Conservation (phyloP, 176 grass and related monocot genomes). For the Zea mays region Zm-B73-REFERENCE-NAM-5.0 NC_050105.1:4607501-4608000, state of each 20-base stretch:
- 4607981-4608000: too few relatives aligned
- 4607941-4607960: too few relatives aligned
- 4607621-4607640: conserved; percentile 18
- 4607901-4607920: too few relatives aligned
- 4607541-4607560: too few relatives aligned
- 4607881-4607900: too few relatives aligned
- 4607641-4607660: conserved; percentile 10
- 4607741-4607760: not conserved
- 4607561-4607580: too few relatives aligned
- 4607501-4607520: too few relatives aligned
- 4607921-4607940: too few relatives aligned
- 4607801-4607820: not conserved
- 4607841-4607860: not conserved
- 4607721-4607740: conserved; percentile 3
- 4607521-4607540: too few relatives aligned
- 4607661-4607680: conserved; percentile 28
- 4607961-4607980: too few relatives aligned
- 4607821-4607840: not conserved
- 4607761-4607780: conserved; percentile 15
- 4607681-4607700: not conserved
- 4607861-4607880: too few relatives aligned
- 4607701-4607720: not conserved
- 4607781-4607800: not conserved
- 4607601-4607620: not conserved
- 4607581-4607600: too few relatives aligned